Conservation (phyloP, 768 basidiomycete genomes). For the Nevesoporus exiguus region DNA sequence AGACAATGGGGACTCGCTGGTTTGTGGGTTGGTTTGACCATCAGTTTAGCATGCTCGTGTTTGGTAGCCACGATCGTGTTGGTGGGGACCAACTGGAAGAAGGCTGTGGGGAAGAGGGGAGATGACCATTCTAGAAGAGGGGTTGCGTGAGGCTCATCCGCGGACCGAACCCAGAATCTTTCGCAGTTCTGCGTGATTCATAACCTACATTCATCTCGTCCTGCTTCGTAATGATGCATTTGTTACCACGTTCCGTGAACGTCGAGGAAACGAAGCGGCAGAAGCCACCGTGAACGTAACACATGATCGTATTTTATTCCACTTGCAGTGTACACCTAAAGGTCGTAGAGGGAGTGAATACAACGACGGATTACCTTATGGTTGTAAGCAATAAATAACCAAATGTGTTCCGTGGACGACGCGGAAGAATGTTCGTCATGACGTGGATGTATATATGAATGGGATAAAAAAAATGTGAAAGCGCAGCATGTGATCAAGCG, state of each 20-base stretch:
- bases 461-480: constrained; percentile 18
- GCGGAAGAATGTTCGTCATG: constrained; percentile 16
- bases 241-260: background rate
- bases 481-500: constrained; percentile 1
- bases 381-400: constrained; percentile 23
- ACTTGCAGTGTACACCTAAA: constrained; percentile 16
- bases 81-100: constrained; percentile 18
- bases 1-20: constrained; percentile 25
- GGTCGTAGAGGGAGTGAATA: constrained; percentile 16
- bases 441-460: constrained; percentile 20
- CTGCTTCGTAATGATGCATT: background rate
- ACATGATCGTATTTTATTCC: constrained; percentile 10
- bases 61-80: constrained; percentile 18
- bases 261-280: background rate
- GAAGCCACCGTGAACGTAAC: background rate
- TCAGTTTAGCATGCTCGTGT: constrained; percentile 21
- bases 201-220: background rate
- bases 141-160: background rate
- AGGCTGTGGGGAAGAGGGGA: background rate
- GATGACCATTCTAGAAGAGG: background rate
- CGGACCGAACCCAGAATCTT: background rate
- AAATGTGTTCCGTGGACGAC: constrained; percentile 16
- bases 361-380: constrained; percentile 22
- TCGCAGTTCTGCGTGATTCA: background rate
- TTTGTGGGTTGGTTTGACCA: constrained; percentile 21